phyloP scores from a whole-genome alignment of 148 eudicot genomes.

The Silene latifolia region DNA sequence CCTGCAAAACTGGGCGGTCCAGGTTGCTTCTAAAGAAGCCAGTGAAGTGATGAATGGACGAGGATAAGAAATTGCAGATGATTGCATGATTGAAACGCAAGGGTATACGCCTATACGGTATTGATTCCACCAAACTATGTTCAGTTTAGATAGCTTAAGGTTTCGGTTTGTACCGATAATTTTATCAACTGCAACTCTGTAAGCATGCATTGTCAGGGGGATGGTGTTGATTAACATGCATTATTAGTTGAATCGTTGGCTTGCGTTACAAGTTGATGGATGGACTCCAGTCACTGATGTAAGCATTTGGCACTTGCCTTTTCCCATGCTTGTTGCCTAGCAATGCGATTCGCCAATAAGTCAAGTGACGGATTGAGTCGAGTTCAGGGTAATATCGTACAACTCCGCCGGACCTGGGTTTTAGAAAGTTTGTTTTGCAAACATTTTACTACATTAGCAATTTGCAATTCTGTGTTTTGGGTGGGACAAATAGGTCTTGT shows the following conservation, averaged over 20 bases:
- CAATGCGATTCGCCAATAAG: too few species aligned
- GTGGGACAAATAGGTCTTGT: too few species aligned
- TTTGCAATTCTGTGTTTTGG: too few species aligned
- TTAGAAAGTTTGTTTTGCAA: too few species aligned
- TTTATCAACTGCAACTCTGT: not conserved
- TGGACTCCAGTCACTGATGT: not conserved
- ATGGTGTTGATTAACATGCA: constrained; percentile 4
- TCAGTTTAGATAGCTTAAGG: constrained; percentile 17
- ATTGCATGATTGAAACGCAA: not conserved
- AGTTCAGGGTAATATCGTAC: too few species aligned
- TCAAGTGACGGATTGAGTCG: not conserved
- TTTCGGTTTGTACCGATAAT: constrained; percentile 3
- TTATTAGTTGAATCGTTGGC: not conserved
- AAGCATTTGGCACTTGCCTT: too few species aligned
- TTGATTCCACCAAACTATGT: constrained; percentile 6
- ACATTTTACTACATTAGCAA: too few species aligned
- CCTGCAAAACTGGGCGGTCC: not conserved
- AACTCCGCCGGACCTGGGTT: too few species aligned
- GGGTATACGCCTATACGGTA: not conserved
- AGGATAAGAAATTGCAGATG: not conserved
- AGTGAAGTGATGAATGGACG: not conserved
- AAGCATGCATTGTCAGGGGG: constrained; percentile 13
- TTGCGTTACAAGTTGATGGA: not conserved
- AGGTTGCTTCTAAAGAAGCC: not conserved
- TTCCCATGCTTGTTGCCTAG: too few species aligned